Conservation (phyloP, 2,329 filamentous ascomycete genomes). For the Clarireedia paspali region DNA sequence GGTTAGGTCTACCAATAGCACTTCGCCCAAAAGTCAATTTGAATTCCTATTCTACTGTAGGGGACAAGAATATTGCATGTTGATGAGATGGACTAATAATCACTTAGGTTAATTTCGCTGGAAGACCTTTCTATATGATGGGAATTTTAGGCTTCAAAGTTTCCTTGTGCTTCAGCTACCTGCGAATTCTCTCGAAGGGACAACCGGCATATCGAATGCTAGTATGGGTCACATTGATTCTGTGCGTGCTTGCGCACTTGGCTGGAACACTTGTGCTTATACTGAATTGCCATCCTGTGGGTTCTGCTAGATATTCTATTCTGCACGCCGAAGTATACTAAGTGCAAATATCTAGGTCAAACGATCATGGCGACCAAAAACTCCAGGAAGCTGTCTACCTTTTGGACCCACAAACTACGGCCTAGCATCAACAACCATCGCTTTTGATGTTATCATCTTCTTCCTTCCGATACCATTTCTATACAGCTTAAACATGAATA, state of each 20-base stretch:
- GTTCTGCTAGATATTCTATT: neutral
- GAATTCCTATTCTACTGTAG: neutral
- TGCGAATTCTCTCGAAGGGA: conserved; percentile 10
- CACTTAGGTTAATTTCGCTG: conserved; percentile 8
- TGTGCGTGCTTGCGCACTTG: neutral
- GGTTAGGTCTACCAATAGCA: conserved; percentile 1
- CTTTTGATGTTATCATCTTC: conserved; percentile 12
- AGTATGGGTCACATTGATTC: neutral
- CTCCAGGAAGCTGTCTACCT: neutral
- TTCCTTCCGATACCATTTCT: conserved; percentile 14
- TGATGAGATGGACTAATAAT: neutral
- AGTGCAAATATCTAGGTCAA: neutral
- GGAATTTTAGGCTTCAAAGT: conserved; percentile 12
- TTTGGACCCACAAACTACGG: neutral
- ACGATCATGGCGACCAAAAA: neutral
- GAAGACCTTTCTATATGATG: conserved; percentile 11
- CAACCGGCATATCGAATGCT: conserved; percentile 5
- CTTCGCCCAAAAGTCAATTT: neutral
- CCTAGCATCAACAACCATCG: neutral
- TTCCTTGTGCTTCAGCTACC: conserved; percentile 11
- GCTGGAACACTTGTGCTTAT: neutral
- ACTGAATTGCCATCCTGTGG: neutral
- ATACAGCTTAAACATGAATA: conserved; percentile 10
- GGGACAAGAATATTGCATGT: neutral
- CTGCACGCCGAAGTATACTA: neutral